Conservation (phyloP, 257 asterid species). For the Plantago ovata region DNA sequence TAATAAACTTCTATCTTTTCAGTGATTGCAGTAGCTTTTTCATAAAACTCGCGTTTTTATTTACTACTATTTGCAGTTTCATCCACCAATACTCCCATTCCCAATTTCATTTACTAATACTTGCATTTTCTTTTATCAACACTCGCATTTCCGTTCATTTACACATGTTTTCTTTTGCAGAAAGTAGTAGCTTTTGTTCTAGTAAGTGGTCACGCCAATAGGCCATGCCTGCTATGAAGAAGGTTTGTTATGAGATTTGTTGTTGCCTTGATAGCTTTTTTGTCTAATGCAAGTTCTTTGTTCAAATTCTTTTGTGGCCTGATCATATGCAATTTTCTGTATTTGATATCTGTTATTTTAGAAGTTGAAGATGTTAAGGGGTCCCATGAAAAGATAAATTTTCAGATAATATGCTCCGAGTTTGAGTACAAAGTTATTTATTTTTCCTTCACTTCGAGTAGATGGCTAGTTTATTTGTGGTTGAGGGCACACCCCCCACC, state of each 20-base stretch:
- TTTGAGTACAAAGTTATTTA: not conserved
- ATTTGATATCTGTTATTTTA: not conserved
- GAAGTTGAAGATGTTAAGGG: not conserved
- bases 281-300: not conserved
- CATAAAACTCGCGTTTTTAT: too few relatives aligned
- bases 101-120: too few relatives aligned
- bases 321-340: not conserved
- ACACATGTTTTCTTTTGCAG: slow-evolving; percentile 17
- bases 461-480: not conserved
- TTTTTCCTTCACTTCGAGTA: not conserved
- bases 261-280: not conserved
- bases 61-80: too few relatives aligned
- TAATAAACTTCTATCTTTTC: too few relatives aligned
- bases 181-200: slow-evolving; percentile 14
- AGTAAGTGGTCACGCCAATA: slow-evolving; percentile 22
- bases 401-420: not conserved
- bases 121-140: too few relatives aligned
- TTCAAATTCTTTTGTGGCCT: slow-evolving; percentile 1
- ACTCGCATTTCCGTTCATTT: too few relatives aligned
- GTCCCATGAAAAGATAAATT: not conserved
- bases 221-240: slow-evolving; percentile 67
- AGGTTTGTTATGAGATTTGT: slow-evolving; percentile 29
- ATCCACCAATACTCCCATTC: too few relatives aligned
- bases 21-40: too few relatives aligned
- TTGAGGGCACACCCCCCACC: too few relatives aligned